A percentile compares a stretch with the other conserved stretches of the same genome.
Conservation (phyloP, 2,329 filamentous ascomycete species). For the Gaeumannomyces sp. region DNA sequence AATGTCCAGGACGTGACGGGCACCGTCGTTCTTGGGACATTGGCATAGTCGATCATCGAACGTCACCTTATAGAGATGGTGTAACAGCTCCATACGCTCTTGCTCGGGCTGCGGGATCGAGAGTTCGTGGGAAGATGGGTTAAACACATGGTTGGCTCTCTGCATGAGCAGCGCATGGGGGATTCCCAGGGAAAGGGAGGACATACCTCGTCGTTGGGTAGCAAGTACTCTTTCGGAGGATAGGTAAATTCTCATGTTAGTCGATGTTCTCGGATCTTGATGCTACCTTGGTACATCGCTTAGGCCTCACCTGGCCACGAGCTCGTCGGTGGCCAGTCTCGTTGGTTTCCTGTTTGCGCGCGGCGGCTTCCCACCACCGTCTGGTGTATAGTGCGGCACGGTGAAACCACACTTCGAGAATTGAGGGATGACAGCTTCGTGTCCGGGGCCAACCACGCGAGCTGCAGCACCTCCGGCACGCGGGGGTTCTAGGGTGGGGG, state of each 20-base stretch:
- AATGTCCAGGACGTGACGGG: slow-evolving; percentile 23
- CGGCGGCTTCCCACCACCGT: neutral
- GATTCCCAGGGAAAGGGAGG: neutral
- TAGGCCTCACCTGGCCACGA: too few species aligned
- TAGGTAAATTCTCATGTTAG: neutral
- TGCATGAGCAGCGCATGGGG: too few species aligned
- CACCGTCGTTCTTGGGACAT: slow-evolving; percentile 12
- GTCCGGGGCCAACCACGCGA: neutral
- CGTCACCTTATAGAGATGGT: slow-evolving; percentile 19
- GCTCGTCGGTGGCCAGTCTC: neutral
- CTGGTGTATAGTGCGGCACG: neutral
- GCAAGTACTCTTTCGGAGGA: slow-evolving; percentile 19
- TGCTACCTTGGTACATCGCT: too few species aligned
- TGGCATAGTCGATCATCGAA: slow-evolving; percentile 18
- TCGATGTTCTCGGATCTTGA: neutral
- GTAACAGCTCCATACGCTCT: slow-evolving; percentile 20
- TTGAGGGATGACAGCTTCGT: too few species aligned
- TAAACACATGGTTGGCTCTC: neutral
- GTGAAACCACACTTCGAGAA: neutral
- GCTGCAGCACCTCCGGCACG: neutral
- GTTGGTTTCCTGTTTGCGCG: neutral
- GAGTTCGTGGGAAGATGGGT: neutral
- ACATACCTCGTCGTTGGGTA: slow-evolving; percentile 22
- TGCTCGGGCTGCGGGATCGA: slow-evolving; percentile 16
- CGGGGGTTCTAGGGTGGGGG: neutral